Conservation (phyloP, 2,329 filamentous ascomycete species). For the Aspergillus carbonarius region DNA sequence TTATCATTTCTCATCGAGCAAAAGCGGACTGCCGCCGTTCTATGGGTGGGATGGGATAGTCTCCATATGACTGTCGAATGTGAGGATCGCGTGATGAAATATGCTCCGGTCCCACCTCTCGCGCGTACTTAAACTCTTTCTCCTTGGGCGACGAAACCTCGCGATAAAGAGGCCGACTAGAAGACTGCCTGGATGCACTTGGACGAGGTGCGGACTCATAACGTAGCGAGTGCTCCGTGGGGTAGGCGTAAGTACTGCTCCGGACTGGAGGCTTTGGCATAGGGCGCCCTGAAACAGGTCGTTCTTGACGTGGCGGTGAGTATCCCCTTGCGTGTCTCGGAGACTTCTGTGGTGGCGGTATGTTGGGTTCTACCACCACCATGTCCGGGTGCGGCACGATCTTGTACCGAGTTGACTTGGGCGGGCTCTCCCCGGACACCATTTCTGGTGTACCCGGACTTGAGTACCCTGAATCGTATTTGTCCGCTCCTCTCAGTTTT, state of each 20-base stretch:
- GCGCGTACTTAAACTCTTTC: conserved; percentile 31
- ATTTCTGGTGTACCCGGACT: conserved; percentile 47
- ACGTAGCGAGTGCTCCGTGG: conserved; percentile 22
- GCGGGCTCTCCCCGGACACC: conserved; percentile 30
- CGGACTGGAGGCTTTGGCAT: conserved; percentile 25
- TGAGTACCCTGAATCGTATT: conserved; percentile 47
- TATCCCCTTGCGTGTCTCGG: conserved; percentile 28
- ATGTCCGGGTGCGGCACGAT: conserved; percentile 30
- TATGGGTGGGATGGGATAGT: conserved; percentile 18
- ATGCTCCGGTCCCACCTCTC: conserved; percentile 28
- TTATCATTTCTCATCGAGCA: conserved; percentile 9
- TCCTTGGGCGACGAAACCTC: conserved; percentile 25
- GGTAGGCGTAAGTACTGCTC: conserved; percentile 30
- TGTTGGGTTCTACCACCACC: conserved; percentile 28
- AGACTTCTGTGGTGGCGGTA: conserved; percentile 19
- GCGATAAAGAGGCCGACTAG: conserved; percentile 17
- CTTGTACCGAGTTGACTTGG: conserved; percentile 38
- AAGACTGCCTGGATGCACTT: conserved; percentile 10
- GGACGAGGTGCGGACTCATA: conserved; percentile 24
- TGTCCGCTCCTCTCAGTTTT: conserved; percentile 36
- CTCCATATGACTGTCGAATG: conserved; percentile 19
- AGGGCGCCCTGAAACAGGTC: conserved; percentile 16
- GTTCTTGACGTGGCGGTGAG: conserved; percentile 31
- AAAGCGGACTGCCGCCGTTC: conserved; percentile 30
- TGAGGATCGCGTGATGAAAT: conserved; percentile 18